phyloP scores from a whole-genome alignment of 768 basidiomycete species.

The Mycena alexandri region DNA sequence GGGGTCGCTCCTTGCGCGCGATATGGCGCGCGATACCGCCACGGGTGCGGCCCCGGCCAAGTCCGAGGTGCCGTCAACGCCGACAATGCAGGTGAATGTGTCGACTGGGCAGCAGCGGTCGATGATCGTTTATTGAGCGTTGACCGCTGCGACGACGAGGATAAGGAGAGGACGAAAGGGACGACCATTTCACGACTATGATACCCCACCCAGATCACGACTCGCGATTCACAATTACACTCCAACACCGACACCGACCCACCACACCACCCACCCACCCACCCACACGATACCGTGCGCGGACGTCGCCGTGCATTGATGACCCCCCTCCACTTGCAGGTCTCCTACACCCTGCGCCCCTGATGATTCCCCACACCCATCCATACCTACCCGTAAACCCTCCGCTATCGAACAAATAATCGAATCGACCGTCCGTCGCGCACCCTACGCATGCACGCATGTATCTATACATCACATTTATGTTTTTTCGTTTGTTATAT shows the following conservation, averaged over 20 bases:
- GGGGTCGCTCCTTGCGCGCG: slow-evolving; percentile 49
- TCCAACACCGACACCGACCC: neutral
- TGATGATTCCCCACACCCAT: too few relatives aligned
- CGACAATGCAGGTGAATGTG: slow-evolving; percentile 41
- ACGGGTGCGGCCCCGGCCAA: slow-evolving; percentile 18
- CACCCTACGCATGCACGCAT: neutral
- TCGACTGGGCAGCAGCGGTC: slow-evolving; percentile 29
- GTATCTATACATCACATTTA: slow-evolving; percentile 15
- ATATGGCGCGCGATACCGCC: slow-evolving; percentile 3
- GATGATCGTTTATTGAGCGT: slow-evolving; percentile 24
- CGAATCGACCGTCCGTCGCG: too few relatives aligned
- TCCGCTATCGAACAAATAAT: too few relatives aligned
- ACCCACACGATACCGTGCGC: too few relatives aligned
- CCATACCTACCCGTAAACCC: too few relatives aligned
- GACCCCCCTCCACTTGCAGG: too few relatives aligned
- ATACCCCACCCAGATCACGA: neutral
- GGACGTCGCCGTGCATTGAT: too few relatives aligned
- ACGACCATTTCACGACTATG: too few relatives aligned
- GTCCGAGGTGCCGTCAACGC: slow-evolving; percentile 28
- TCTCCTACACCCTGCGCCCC: too few relatives aligned
- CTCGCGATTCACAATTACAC: too few relatives aligned
- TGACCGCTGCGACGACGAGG: too few relatives aligned
- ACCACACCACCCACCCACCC: neutral
- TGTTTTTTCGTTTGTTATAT: neutral
- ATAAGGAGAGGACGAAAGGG: too few relatives aligned